phyloP scores from a whole-genome alignment of 352 stramenopile genomes.

The Globisporangium irregulare region DNA sequence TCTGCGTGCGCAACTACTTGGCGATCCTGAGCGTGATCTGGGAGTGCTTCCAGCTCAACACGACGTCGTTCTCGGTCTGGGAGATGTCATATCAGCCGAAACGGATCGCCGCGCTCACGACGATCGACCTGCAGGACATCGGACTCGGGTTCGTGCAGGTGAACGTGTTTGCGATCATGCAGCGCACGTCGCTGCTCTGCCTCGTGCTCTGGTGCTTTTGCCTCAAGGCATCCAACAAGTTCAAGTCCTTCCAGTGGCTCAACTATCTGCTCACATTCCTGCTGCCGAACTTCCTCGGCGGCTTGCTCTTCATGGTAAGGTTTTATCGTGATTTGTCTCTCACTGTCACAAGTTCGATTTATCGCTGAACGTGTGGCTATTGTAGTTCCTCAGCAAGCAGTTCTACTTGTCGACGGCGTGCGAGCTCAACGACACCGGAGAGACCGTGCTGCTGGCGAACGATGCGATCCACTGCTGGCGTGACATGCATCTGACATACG shows the following conservation, averaged over 20 bases:
- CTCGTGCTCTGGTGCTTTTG: constrained; percentile 34
- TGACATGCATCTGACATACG: constrained; percentile 22
- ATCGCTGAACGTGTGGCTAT: not conserved
- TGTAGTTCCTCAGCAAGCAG: constrained; percentile 33
- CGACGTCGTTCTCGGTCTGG: constrained; percentile 37
- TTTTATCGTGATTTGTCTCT: too few relatives aligned
- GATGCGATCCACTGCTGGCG: constrained; percentile 29
- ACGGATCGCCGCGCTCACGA: constrained; percentile 26
- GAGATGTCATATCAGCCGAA: constrained; percentile 31
- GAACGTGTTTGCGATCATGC: constrained; percentile 26
- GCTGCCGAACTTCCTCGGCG: constrained; percentile 27
- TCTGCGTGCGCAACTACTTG: constrained; percentile 38
- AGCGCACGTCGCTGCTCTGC: constrained; percentile 21
- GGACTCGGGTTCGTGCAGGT: constrained; percentile 24
- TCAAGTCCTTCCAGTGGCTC: constrained; percentile 33
- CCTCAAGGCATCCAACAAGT: constrained; percentile 43
- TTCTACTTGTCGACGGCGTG: constrained; percentile 31
- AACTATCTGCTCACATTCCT: constrained; percentile 40
- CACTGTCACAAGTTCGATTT: too few relatives aligned
- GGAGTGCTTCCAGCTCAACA: constrained; percentile 38
- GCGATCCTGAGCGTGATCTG: constrained; percentile 32
- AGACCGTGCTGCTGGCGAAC: constrained; percentile 30
- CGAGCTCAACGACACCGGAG: constrained; percentile 8
- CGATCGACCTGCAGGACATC: constrained; percentile 28
- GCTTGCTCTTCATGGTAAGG: constrained; percentile 30